Conservation (phyloP, 2,329 filamentous ascomycete genomes). For the Plectosphaerella cucumerina region DNA sequence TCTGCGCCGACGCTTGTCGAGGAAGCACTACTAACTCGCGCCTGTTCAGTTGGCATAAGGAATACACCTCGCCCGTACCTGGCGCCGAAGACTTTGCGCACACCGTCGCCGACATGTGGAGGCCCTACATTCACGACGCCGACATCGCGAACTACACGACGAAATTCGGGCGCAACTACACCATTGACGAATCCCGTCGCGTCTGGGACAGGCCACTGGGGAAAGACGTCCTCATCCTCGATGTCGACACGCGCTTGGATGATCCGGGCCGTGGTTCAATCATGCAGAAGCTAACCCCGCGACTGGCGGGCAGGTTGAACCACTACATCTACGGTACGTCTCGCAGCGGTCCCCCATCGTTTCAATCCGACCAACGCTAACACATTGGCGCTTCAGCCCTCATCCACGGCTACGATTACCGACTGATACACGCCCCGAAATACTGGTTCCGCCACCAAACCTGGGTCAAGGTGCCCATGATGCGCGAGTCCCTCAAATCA, state of each 20-base stretch:
- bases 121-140: background rate
- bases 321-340: conserved; percentile 31
- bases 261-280: background rate
- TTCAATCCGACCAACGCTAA: background rate
- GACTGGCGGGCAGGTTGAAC: conserved; percentile 23
- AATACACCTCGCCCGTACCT: background rate
- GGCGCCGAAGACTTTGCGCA: background rate
- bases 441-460: conserved; percentile 36
- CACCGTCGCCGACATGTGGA: background rate
- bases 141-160: background rate
- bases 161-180: background rate
- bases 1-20: too few relatives aligned
- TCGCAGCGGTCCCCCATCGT: background rate
- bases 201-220: conserved; percentile 5
- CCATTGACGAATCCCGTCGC: background rate
- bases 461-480: conserved; percentile 39
- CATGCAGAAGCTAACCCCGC: conserved; percentile 6
- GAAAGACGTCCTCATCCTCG: conserved; percentile 6
- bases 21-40: too few relatives aligned
- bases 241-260: conserved; percentile 7
- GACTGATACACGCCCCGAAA: conserved; percentile 36
- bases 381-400: conserved; percentile 20
- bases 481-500: conserved; percentile 29
- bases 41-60: background rate
- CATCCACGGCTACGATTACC: conserved; percentile 46